phyloP scores from a whole-genome alignment of 1,139 yeast species.

The Suhomyces taliae region DNA sequence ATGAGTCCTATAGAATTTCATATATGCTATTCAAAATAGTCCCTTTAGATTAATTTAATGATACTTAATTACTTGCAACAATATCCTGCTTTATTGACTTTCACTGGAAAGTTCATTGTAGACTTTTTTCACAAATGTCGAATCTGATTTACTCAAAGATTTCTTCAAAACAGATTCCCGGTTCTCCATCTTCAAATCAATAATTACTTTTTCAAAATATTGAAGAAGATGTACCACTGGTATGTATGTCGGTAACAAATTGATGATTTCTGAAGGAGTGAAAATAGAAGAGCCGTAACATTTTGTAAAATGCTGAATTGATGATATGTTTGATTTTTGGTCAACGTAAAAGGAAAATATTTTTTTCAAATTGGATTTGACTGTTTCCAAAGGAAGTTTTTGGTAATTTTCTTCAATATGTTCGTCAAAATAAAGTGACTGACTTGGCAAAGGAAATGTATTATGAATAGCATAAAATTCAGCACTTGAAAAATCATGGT shows the following conservation, averaged over 20 bases:
- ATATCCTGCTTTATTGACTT: not conserved
- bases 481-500: conserved; percentile 35
- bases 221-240: conserved; percentile 35
- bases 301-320: conserved; percentile 33
- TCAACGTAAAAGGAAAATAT: conserved; percentile 26
- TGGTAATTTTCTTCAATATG: not conserved
- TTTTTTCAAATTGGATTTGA: conserved; percentile 11
- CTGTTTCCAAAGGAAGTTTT: not conserved
- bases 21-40: not conserved
- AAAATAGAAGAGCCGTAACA: conserved; percentile 23
- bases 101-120: conserved; percentile 9
- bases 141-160: conserved; percentile 31
- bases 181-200: conserved; percentile 22
- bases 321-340: conserved; percentile 16
- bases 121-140: conserved; percentile 18
- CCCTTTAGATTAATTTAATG: not conserved
- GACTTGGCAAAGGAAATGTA: conserved; percentile 23
- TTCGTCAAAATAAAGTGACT: conserved; percentile 17
- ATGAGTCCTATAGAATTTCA: not conserved
- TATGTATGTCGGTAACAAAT: conserved; percentile 30
- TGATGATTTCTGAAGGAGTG: conserved; percentile 27
- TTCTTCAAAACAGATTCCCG: conserved; percentile 26
- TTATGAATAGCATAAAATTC: conserved; percentile 31
- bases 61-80: not conserved
- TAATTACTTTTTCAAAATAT: conserved; percentile 25